Conservation (phyloP, 2,329 filamentous ascomycete species). For the Ophioceras dolichostomum region DNA sequence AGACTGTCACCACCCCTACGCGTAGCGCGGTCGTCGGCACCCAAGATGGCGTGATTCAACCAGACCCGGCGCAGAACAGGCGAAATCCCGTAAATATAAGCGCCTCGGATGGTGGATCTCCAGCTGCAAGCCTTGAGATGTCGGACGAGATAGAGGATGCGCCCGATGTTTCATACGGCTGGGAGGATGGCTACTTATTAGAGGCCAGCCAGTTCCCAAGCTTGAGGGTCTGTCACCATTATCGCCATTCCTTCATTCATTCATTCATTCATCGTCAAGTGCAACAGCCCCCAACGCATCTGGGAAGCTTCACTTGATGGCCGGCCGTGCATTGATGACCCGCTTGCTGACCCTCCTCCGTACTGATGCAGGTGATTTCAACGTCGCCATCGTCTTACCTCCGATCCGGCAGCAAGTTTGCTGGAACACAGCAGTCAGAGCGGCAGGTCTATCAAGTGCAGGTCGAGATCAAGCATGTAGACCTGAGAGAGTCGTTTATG, state of each 20-base stretch:
- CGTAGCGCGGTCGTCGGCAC: background rate
- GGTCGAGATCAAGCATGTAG: constrained; percentile 93
- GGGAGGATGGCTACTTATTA: constrained; percentile 1
- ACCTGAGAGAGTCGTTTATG: constrained; percentile 85
- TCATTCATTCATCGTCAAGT: no score
- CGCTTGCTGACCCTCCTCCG: background rate
- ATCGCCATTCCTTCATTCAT: background rate
- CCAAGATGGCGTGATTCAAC: background rate
- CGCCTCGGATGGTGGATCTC: no score
- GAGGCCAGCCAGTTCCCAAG: background rate
- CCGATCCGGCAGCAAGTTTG: constrained; percentile 76
- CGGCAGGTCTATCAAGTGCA: constrained; percentile 89
- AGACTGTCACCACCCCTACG: no score
- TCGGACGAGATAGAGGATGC: background rate
- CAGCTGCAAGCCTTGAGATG: background rate
- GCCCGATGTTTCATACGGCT: background rate
- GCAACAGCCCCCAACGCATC: no score
- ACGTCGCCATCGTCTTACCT: constrained; percentile 78
- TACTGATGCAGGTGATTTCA: constrained; percentile 52
- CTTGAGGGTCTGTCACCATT: background rate
- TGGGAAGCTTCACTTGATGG: no score
- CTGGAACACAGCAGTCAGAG: constrained; percentile 86
- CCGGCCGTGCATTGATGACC: background rate
- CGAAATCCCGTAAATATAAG: background rate
- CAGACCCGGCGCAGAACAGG: background rate